A percentile compares a stretch with the other conserved stretches of the same genome.
Conservation (phyloP, 2,329 filamentous ascomycete genomes). For the Aquanectria penicillioides region DNA sequence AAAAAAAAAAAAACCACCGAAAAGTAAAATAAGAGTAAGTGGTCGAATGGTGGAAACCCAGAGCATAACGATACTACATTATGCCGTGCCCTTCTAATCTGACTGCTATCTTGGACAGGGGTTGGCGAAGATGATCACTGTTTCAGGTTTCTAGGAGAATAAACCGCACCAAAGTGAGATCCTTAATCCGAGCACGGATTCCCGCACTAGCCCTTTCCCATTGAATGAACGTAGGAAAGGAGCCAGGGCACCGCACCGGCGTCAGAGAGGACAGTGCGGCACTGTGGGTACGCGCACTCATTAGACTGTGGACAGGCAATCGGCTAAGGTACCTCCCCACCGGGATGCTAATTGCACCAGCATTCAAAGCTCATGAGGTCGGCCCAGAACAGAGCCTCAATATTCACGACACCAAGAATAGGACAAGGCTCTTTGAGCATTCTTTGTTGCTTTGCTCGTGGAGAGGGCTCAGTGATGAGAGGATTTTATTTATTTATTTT, state of each 20-base stretch:
- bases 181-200: slow-evolving; percentile 4
- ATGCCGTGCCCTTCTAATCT: slow-evolving; percentile 18
- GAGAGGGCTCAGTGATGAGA: no score
- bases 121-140: slow-evolving; percentile 12
- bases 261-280: neutral
- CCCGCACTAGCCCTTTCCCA: neutral
- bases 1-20: neutral
- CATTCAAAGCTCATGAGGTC: no score
- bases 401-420: neutral
- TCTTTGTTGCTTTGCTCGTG: no score
- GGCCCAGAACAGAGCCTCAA: neutral
- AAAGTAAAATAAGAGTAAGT: no score
- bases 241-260: neutral
- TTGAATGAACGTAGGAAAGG: neutral
- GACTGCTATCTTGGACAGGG: neutral
- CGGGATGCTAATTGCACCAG: no score
- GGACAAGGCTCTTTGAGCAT: no score
- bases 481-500: no score
- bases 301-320: neutral
- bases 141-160: slow-evolving; percentile 21
- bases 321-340: no score
- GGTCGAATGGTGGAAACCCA: no score
- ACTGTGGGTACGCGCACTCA: neutral
- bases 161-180: slow-evolving; percentile 1
- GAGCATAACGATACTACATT: slow-evolving; percentile 19